These are phyloP conservation scores for Ogataea chonburiensis DNA, from an alignment of 805 yeast genomes.

Conservation along the genomic window DNA sequence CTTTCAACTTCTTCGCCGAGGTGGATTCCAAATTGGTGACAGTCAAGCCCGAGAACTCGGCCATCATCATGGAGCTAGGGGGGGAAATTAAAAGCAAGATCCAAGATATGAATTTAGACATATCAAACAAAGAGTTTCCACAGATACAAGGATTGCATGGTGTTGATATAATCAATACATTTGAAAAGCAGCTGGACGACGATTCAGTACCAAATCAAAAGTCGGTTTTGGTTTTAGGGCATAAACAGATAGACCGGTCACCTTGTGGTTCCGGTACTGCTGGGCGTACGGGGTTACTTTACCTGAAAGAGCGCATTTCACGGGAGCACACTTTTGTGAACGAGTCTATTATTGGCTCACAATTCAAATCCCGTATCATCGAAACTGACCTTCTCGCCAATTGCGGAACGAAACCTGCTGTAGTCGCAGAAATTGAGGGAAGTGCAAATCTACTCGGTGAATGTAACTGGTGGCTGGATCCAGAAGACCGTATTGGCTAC, in stretches of 20 bases:
- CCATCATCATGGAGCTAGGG: conserved; percentile 19
- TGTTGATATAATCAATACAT: conserved; percentile 19
- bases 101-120: conserved; percentile 12
- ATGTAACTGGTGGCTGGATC: conserved; percentile 24
- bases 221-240: conserved; percentile 26
- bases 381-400: conserved; percentile 21
- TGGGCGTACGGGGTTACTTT: conserved; percentile 26
- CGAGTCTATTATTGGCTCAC: conserved; percentile 29
- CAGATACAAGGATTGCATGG: conserved; percentile 26
- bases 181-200: conserved; percentile 12
- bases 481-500: conserved; percentile 22
- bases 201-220: conserved; percentile 19
- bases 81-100: conserved; percentile 21
- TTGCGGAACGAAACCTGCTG: conserved; percentile 20
- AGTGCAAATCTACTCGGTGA: conserved; percentile 26
- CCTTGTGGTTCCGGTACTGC: conserved; percentile 33
- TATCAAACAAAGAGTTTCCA: conserved; percentile 24
- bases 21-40: conserved; percentile 11
- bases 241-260: conserved; percentile 30
- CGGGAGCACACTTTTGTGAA: conserved; percentile 17
- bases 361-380: conserved; percentile 21
- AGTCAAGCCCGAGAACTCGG: conserved; percentile 23
- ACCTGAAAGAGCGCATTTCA: conserved; percentile 14
- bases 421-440: conserved; percentile 28
- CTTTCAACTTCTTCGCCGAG: conserved; percentile 26